phyloP scores from a whole-genome alignment of 495 filamentous ascomycete genomes.

The Talaromyces nanjingensis region DNA sequence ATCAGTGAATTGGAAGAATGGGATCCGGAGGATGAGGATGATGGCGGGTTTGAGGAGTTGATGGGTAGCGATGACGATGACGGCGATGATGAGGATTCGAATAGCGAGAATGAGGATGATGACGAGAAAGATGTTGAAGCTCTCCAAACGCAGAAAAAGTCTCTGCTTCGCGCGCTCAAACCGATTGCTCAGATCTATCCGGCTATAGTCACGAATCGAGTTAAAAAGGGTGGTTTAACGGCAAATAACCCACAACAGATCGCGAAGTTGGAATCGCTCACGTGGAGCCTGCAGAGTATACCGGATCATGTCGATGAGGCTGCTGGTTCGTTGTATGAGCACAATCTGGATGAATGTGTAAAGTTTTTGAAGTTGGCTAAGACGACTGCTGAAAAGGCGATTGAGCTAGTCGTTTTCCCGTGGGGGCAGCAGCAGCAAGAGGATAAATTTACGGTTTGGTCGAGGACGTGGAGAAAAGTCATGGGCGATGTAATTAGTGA shows the following conservation, averaged over 20 bases:
- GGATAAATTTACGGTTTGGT: slow-evolving; percentile 44
- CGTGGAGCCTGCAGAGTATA: slow-evolving; percentile 28
- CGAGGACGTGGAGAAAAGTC: slow-evolving; percentile 41
- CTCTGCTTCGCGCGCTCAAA: slow-evolving; percentile 32
- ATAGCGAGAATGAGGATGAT: slow-evolving; percentile 15
- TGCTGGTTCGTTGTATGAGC: slow-evolving; percentile 43
- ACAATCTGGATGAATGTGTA: slow-evolving; percentile 21
- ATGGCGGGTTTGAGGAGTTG: slow-evolving; percentile 39
- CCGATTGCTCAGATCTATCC: slow-evolving; percentile 36
- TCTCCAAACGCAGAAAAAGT: slow-evolving; percentile 31
- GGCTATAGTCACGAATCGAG: slow-evolving; percentile 28
- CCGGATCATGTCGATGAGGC: slow-evolving; percentile 41
- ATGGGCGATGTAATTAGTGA: slow-evolving; percentile 29
- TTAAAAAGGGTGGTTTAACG: slow-evolving; percentile 22
- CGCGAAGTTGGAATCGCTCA: slow-evolving; percentile 24
- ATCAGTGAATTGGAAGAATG: slow-evolving; percentile 80
- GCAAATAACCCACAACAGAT: slow-evolving; percentile 12
- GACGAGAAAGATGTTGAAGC: slow-evolving; percentile 20
- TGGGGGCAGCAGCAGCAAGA: slow-evolving; percentile 18
- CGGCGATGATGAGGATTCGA: slow-evolving; percentile 29
- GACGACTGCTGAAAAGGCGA: slow-evolving; percentile 22
- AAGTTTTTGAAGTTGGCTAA: slow-evolving; percentile 23
- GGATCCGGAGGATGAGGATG: slow-evolving; percentile 55
- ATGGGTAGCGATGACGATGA: slow-evolving; percentile 31
- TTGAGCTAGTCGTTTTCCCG: slow-evolving; percentile 20